Evolutionary conservation across 2,329 filamentous ascomycete species (phyloP).

Genomic region (Coleophoma cylindrospora): DNA sequence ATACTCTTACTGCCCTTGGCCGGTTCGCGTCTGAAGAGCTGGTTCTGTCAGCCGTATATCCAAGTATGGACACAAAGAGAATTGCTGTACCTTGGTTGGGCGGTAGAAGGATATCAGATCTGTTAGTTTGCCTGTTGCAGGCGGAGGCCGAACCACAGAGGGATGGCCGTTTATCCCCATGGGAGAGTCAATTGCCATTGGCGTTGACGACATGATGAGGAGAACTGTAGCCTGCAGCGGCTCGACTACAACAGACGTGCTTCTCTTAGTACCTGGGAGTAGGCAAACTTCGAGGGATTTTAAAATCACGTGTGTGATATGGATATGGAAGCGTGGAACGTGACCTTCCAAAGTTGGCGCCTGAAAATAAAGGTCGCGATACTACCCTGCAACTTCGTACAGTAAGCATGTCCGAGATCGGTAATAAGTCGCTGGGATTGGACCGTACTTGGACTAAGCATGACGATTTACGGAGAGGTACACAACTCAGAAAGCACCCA

Average conservation of each 20-base stretch:
- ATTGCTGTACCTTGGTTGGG: slow-evolving; percentile 64
- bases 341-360: background rate
- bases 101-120: slow-evolving; percentile 76
- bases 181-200: slow-evolving; percentile 27
- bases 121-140: slow-evolving; percentile 58
- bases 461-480: background rate
- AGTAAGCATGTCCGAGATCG: background rate
- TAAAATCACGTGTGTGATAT: too few relatives aligned
- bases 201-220: slow-evolving; percentile 22
- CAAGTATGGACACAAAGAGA: background rate
- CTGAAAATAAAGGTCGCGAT: too few relatives aligned
- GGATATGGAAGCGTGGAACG: too few relatives aligned
- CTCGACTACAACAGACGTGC: too few relatives aligned
- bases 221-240: background rate
- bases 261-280: too few relatives aligned
- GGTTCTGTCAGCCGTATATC: slow-evolving; percentile 5
- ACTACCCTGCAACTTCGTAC: too few relatives aligned
- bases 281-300: too few relatives aligned
- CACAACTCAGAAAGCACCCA: background rate
- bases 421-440: background rate
- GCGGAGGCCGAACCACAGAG: slow-evolving; percentile 12
- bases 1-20: slow-evolving; percentile 24
- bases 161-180: slow-evolving; percentile 15
- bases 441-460: background rate
- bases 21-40: slow-evolving; percentile 57